phyloP scores from a whole-genome alignment of 352 stramenopile genomes.

The Pythium diclinum region DNA sequence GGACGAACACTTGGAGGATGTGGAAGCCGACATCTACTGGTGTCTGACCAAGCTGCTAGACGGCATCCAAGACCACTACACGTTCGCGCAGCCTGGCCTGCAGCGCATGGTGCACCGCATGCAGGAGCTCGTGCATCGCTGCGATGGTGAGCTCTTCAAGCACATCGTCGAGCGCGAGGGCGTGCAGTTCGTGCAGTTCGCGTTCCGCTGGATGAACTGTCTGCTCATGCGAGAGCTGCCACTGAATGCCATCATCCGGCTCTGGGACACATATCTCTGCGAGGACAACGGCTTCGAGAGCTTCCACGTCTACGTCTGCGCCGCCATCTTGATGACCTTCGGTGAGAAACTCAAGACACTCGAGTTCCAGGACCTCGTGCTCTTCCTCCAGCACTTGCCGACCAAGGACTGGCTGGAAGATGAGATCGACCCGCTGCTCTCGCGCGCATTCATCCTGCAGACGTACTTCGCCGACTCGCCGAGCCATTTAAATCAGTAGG shows the following conservation, averaged over 20 bases:
- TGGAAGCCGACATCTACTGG: constrained; percentile 99
- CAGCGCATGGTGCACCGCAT: constrained; percentile 98
- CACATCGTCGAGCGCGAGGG: constrained; percentile 93
- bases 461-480: constrained; percentile 89
- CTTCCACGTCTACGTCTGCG: constrained; percentile 99
- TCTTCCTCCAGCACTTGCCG: constrained; percentile 95
- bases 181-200: constrained; percentile 99
- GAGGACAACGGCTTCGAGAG: constrained; percentile 98
- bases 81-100: constrained; percentile 96
- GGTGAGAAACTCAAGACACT: constrained; percentile 92
- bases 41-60: constrained; percentile 98
- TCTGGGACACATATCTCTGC: constrained; percentile 99
- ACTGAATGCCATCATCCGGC: constrained; percentile 92
- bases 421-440: constrained; percentile 98
- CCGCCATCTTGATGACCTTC: constrained; percentile 98
- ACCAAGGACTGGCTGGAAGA: constrained; percentile 97
- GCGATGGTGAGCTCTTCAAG: constrained; percentile 93
- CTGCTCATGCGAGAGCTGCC: constrained; percentile 97
- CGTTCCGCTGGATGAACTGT: constrained; percentile 99
- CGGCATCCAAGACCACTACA: constrained; percentile 99
- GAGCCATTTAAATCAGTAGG: constrained; percentile 62
- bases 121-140: constrained; percentile 96
- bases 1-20: constrained; percentile 62
- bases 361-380: constrained; percentile 97
- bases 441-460: constrained; percentile 94